Conservation (phyloP, 371 early-diverging fungal species). For the Rhizopus sp. region DNA sequence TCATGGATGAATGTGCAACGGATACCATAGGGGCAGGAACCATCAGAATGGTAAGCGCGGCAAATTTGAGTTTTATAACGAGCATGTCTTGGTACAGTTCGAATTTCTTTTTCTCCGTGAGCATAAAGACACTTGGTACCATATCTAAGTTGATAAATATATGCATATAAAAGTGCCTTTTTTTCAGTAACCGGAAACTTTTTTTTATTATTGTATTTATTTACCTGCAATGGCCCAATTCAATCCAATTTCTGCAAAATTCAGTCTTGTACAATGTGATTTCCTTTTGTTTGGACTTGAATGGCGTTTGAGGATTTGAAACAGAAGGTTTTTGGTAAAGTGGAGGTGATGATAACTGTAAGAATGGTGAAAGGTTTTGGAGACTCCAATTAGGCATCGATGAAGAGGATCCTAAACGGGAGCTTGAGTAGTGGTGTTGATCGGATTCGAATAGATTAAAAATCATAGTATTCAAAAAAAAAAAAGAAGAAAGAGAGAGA, state of each 20-base stretch:
- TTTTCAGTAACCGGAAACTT: no score
- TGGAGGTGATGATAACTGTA: neutral
- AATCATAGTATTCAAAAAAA: neutral
- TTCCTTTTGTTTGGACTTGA: neutral
- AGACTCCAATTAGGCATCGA: neutral
- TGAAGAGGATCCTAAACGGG: neutral
- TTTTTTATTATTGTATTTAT: neutral
- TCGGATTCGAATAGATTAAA: neutral
- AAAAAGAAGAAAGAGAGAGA: neutral
- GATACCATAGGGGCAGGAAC: conserved; percentile 92
- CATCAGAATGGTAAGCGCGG: conserved; percentile 86
- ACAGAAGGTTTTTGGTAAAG: neutral
- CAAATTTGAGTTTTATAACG: conserved; percentile 94
- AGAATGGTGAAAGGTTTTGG: neutral
- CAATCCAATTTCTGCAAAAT: conserved; percentile 89
- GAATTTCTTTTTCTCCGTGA: conserved; percentile 83
- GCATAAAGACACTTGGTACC: conserved; percentile 97
- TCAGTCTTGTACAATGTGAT: conserved; percentile 45
- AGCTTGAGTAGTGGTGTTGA: neutral
- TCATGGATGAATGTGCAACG: conserved; percentile 96
- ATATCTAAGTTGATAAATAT: conserved; percentile 54
- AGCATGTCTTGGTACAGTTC: conserved; percentile 85
- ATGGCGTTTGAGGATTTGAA: neutral
- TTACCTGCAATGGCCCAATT: conserved; percentile 84
- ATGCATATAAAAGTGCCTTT: neutral